phyloP scores from a whole-genome alignment of 1,139 yeast species.

The Protomyces pachydermus region DNA sequence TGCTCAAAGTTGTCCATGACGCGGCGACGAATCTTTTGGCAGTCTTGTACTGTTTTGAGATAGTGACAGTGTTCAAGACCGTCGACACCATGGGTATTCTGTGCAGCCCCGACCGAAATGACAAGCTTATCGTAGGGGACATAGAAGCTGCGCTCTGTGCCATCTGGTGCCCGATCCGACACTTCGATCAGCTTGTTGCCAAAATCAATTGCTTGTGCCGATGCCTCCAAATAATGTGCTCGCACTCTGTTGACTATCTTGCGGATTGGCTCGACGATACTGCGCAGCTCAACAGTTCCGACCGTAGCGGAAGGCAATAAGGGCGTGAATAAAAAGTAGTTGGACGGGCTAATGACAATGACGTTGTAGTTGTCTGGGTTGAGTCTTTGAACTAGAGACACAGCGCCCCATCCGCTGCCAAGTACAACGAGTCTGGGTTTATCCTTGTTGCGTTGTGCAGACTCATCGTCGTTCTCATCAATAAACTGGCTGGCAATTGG shows the following conservation, averaged over 20 bases:
- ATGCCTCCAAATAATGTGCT: slow-evolving; percentile 84
- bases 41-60: slow-evolving; percentile 61
- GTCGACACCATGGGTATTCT: slow-evolving; percentile 62
- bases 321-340: slow-evolving; percentile 86
- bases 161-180: slow-evolving; percentile 51
- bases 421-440: slow-evolving; percentile 84
- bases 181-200: slow-evolving; percentile 54
- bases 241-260: slow-evolving; percentile 64
- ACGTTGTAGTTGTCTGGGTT: slow-evolving; percentile 86
- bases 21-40: slow-evolving; percentile 50
- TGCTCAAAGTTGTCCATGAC: slow-evolving; percentile 43
- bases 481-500: slow-evolving; percentile 52
- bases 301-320: slow-evolving; percentile 90
- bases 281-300: slow-evolving; percentile 84
- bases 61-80: slow-evolving; percentile 56
- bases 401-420: slow-evolving; percentile 93
- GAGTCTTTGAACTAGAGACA: slow-evolving; percentile 63
- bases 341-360: slow-evolving; percentile 85
- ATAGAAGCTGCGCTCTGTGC: slow-evolving; percentile 51
- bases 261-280: slow-evolving; percentile 64
- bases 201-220: slow-evolving; percentile 77
- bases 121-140: slow-evolving; percentile 64
- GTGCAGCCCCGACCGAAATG: slow-evolving; percentile 59
- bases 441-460: slow-evolving; percentile 47
- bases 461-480: slow-evolving; percentile 51